Evolutionary conservation across 371 early-diverging fungal species (phyloP), one percentile per base, ranked within the genome.

Genomic region (Mucor sp.): DNA sequence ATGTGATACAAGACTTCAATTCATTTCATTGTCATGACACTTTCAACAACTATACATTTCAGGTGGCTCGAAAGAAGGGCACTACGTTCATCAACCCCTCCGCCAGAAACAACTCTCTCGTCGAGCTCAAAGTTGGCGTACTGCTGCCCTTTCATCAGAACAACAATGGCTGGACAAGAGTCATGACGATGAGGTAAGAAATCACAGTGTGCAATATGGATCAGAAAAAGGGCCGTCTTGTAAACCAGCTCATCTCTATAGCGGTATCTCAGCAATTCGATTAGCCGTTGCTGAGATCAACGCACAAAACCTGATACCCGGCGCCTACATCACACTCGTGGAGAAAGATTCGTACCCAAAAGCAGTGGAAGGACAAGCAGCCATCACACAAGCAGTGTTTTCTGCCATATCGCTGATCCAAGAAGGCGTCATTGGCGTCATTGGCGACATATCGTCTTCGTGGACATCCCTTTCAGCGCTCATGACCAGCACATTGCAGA

Each of bases 381-480:
- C 74, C 47, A 76, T 82, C 68, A 83, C 75, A 28, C 80, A 82
- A 62, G 86, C 88, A 9, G 85, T 87, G 2, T 87, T 76, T 56
- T 81, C 85, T 12, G 82, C 86, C 0, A 80, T 87, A 1, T 80
- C 86, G 0, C 69, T 87, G 21, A 80, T 87, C 17, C 88, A 87
- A 39, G 78, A 81, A 65, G 87, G 86, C 5, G 85, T 85, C 0
- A 66, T 85, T 12, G 88, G 78, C 1, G 79, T 87, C 1, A 87
- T 87, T 69, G 86, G 86, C 19, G 88, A 87, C 72, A 80, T 87
- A n/a, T 81, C 84, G 25, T 85, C 85, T 23, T 85, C 88, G 3
- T 86, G 86, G 74, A 80, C 88, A 4, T 76, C 85, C 1, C 74
- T 86, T 21, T 85, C 86, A 1, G 85, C 86, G 0, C 67, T 87